Evolutionary conservation across 2,329 filamentous ascomycete genomes (phyloP).

Genomic region (Periconia digitata): DNA sequence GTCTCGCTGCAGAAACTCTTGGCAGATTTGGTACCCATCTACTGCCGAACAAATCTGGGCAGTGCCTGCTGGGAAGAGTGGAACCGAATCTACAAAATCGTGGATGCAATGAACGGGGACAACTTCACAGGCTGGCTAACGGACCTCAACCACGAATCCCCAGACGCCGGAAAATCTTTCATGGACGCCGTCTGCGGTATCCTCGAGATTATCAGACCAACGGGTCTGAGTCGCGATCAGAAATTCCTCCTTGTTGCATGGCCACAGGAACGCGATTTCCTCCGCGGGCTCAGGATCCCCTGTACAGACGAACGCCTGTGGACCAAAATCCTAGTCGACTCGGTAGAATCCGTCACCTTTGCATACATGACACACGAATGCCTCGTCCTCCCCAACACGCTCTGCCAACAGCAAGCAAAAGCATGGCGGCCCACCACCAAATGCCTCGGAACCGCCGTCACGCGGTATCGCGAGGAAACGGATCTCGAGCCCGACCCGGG

Average conservation of each 20-base stretch:
- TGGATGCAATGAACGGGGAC: neutral
- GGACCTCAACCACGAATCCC: too few relatives aligned
- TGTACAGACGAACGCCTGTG: neutral
- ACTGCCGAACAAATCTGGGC: neutral
- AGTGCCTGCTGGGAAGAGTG: neutral
- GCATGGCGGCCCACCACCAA: neutral
- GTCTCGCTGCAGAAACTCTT: conserved; percentile 16
- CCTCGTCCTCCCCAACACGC: neutral
- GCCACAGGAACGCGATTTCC: neutral
- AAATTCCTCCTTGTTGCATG: conserved; percentile 2
- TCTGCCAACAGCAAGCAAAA: neutral
- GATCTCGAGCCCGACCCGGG: too few relatives aligned
- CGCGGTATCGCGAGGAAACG: neutral
- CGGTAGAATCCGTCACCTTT: conserved; percentile 9
- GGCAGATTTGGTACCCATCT: conserved; percentile 11
- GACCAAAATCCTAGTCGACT: conserved; percentile 5
- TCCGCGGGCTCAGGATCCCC: conserved; percentile 1
- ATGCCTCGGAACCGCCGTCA: conserved; percentile 3
- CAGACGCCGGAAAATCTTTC: neutral
- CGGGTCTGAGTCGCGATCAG: neutral
- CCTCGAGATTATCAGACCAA: neutral
- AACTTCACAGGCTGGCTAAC: neutral
- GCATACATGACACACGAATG: conserved; percentile 5
- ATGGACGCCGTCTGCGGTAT: neutral
- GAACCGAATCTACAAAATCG: neutral